Evolutionary conservation across 768 basidiomycete genomes (phyloP), one percentile per base, ranked within the genome.

Genomic region (Melanogaster broomeanus): DNA sequence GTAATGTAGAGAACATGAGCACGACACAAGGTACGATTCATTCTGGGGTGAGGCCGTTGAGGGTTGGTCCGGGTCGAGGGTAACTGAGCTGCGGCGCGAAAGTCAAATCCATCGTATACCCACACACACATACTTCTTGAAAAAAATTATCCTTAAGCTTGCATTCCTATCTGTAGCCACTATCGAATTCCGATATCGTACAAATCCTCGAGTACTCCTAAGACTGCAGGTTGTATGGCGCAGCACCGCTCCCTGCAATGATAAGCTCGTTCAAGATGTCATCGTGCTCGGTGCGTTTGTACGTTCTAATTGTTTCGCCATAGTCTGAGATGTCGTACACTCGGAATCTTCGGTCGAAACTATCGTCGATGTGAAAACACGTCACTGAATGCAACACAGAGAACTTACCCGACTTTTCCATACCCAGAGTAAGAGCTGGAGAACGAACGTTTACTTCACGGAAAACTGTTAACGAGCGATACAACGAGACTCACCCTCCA

Each of bases 341-440:
- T 8, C 96, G 78, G 78, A 96, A 93, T 37, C 96, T 81, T 16
- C 95, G 83, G 68, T 97, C 91, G 65, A 98, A 97, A 13, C 88
- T 88, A 45, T 38, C 27, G 28, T 45, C 55, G 13, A 16, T n/a
- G 40, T 28, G 19, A 61, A 47, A 48, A 12, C 35, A 34, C 33
- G n/a, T 22, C 37, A 30, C 18, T 24, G 19, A 16, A 42, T 8
- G 40, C 31, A n/a, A 33, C 37, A 39, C 28, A 24, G n/a, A 34
- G 27, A 22, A 49, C 79, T 53, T 51, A 86, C 85, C 90, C 92
- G 47, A 88, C 62, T 65, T 80, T 87, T 16, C 90, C 81, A 57
- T 93, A 94, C 31, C 85, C 91, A 30, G 88, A 87, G 65, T 90
- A 93, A 6, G 90, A 91, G 6, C 87, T 88, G 51, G 9, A 48